Evolutionary conservation across 306 rosid species (phyloP).

Genomic region (Abrus precatorius): DNA sequence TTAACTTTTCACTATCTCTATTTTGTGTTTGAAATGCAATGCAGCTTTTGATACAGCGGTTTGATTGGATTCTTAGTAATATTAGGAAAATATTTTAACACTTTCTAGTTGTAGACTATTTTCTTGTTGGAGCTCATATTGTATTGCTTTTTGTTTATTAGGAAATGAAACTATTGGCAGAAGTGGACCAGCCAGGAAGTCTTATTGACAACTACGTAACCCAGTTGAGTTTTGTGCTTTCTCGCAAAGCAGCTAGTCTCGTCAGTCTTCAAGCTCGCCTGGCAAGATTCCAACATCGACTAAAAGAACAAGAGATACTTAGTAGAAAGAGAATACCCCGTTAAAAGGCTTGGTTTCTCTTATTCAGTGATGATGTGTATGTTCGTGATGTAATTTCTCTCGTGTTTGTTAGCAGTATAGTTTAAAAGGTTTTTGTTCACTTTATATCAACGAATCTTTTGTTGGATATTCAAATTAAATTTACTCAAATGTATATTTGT

Average conservation of each 20-base stretch:
- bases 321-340: slow-evolving; percentile 92
- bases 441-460: slow-evolving; percentile 28
- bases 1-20: not conserved
- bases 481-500: slow-evolving; percentile 49
- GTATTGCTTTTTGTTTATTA: slow-evolving; percentile 46
- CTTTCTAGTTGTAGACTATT: not conserved
- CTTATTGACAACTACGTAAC: slow-evolving; percentile 87
- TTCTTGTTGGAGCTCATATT: slow-evolving; percentile 39
- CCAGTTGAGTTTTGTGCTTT: slow-evolving; percentile 87
- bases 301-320: slow-evolving; percentile 92
- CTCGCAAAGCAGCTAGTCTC: slow-evolving; percentile 94
- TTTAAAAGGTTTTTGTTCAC: slow-evolving; percentile 38
- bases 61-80: not conserved
- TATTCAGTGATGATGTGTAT: slow-evolving; percentile 40
- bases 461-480: slow-evolving; percentile 50
- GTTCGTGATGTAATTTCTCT: slow-evolving; percentile 50
- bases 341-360: slow-evolving; percentile 51
- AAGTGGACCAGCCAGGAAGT: slow-evolving; percentile 98
- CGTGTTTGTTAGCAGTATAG: slow-evolving; percentile 48
- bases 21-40: not conserved
- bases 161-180: slow-evolving; percentile 98
- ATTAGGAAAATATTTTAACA: not conserved
- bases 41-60: slow-evolving; percentile 4
- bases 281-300: slow-evolving; percentile 92
- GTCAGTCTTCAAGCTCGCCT: slow-evolving; percentile 96